Conservation (phyloP, 768 basidiomycete species). For the Collybia sp. region DNA sequence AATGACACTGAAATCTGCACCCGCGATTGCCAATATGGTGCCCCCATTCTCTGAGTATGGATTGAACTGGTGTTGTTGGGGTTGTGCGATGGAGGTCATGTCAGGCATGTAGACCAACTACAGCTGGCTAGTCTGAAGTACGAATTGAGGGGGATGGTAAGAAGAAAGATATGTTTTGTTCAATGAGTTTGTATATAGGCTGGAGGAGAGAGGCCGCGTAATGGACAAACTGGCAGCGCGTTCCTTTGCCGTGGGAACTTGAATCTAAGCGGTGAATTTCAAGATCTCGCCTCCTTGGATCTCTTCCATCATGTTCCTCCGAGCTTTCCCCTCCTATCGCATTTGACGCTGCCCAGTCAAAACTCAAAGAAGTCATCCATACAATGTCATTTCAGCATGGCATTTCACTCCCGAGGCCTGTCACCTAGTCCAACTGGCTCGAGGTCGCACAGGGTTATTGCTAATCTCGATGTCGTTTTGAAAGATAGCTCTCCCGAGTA, state of each 20-base stretch:
- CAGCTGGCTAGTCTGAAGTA: conserved; percentile 3
- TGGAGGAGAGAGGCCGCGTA: conserved; percentile 37
- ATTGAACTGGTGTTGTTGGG: conserved; percentile 67
- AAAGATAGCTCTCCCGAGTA: conserved; percentile 38
- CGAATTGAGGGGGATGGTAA: conserved; percentile 8
- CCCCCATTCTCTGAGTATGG: conserved; percentile 95
- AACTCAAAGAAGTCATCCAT: too few relatives aligned
- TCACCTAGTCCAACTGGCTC: too few relatives aligned
- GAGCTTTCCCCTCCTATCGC: conserved; percentile 29
- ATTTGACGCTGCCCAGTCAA: too few relatives aligned
- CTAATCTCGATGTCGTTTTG: conserved; percentile 4
- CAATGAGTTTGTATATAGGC: conserved; percentile 18
- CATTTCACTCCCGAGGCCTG: too few relatives aligned
- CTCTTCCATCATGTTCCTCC: conserved; percentile 21
- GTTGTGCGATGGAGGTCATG: conserved; percentile 31
- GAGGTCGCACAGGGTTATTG: too few relatives aligned
- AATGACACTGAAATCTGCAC: conserved; percentile 89
- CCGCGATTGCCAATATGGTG: conserved; percentile 94
- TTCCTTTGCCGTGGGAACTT: conserved; percentile 31
- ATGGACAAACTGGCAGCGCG: conserved; percentile 31
- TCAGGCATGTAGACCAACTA: conserved; percentile 23
- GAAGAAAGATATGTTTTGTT: conserved; percentile 16
- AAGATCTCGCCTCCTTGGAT: neutral
- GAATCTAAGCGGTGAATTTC: too few relatives aligned
- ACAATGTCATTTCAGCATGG: too few relatives aligned